phyloP scores from a whole-genome alignment of 2,329 filamentous ascomycete species.

The Claviceps purpurea region DNA sequence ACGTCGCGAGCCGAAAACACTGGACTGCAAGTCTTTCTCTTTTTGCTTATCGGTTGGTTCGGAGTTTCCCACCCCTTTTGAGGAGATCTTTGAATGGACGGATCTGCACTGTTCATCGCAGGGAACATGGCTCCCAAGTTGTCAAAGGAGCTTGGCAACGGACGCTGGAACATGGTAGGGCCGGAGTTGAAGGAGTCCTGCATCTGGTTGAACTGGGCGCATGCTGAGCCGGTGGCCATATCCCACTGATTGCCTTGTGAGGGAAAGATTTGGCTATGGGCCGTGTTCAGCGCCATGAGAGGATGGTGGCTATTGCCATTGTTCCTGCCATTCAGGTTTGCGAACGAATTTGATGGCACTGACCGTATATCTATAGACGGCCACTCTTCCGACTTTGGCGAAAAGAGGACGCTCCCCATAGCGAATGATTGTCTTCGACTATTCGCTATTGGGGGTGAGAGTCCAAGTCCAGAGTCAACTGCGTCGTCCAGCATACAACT shows the following conservation, averaged over 20 bases:
- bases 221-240: conserved; percentile 52
- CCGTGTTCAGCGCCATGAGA: conserved; percentile 51
- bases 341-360: conserved; percentile 47
- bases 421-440: conserved; percentile 53
- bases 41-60: conserved; percentile 39
- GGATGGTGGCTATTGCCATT: conserved; percentile 48
- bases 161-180: conserved; percentile 38
- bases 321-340: conserved; percentile 32
- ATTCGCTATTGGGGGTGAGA: conserved; percentile 48
- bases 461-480: conserved; percentile 47
- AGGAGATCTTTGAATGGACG: conserved; percentile 40
- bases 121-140: conserved; percentile 42
- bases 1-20: conserved; percentile 64
- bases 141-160: conserved; percentile 43
- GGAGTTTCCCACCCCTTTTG: conserved; percentile 44
- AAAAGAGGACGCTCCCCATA: conserved; percentile 43
- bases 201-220: conserved; percentile 50
- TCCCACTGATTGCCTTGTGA: conserved; percentile 42
- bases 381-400: conserved; percentile 52
- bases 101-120: conserved; percentile 30
- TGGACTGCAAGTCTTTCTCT: conserved; percentile 54
- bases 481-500: conserved; percentile 44
- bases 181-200: conserved; percentile 41
- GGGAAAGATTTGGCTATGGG: conserved; percentile 28
- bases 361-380: conserved; percentile 52